phyloP scores from a whole-genome alignment of 352 stramenopile species.

The Pythium aphanidermatum region DNA sequence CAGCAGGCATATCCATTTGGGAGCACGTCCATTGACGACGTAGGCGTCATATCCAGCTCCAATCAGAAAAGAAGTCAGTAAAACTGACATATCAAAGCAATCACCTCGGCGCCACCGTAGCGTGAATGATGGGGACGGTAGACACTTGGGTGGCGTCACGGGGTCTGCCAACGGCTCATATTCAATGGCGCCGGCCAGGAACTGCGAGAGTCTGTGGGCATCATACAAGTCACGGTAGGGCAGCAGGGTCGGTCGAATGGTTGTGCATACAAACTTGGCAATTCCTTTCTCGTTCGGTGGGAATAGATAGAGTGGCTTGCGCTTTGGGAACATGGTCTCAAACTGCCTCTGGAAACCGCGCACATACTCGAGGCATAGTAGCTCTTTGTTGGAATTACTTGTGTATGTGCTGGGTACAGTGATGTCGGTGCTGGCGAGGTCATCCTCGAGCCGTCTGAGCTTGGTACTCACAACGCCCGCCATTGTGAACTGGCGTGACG shows the following conservation, averaged over 20 bases:
- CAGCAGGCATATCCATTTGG: slow-evolving; percentile 86
- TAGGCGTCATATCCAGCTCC: slow-evolving; percentile 94
- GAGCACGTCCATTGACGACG: slow-evolving; percentile 86
- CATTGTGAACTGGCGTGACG: slow-evolving; percentile 65
- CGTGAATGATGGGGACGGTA: slow-evolving; percentile 84
- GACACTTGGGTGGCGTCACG: slow-evolving; percentile 50
- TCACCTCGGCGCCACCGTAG: slow-evolving; percentile 87
- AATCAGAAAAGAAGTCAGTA: slow-evolving; percentile 90
- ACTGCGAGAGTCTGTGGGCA: slow-evolving; percentile 72
- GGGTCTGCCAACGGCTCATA: slow-evolving; percentile 92
- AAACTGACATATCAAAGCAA: slow-evolving; percentile 88
- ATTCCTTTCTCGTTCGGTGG: slow-evolving; percentile 90
- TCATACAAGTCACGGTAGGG: slow-evolving; percentile 92
- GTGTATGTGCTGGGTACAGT: slow-evolving; percentile 25
- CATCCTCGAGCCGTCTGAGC: slow-evolving; percentile 64
- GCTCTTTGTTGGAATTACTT: slow-evolving; percentile 84
- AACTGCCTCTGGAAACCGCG: slow-evolving; percentile 89
- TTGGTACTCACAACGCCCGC: slow-evolving; percentile 76
- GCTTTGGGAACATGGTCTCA: slow-evolving; percentile 75
- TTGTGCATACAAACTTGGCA: slow-evolving; percentile 94
- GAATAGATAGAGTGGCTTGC: slow-evolving; percentile 80
- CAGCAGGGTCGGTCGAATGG: slow-evolving; percentile 89
- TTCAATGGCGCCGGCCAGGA: slow-evolving; percentile 88
- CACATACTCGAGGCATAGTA: slow-evolving; percentile 93
- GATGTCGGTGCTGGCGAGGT: slow-evolving; percentile 22